Base-by-base conservation (phyloP, 306 rosid genomes). In the Boehmeria nivea region DNA sequence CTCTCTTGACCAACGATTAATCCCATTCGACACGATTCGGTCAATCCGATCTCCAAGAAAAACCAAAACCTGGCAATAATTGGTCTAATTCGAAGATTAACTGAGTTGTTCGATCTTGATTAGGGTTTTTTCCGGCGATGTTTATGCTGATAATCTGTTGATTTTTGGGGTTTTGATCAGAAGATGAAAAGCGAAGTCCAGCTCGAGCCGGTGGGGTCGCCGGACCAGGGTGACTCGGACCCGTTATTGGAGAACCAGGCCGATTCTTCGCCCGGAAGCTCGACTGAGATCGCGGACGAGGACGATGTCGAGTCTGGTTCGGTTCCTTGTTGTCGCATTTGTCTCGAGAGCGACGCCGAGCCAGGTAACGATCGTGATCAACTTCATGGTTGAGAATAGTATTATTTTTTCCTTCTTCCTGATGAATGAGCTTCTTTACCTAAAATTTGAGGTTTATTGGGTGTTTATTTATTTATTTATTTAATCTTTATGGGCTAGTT, bases 281-380 rank as follows among this genome's bases (percentile, higher is more conserved):
- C 95, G 2, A 66, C 23, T 68, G 99, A 93, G 72, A 87, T 93
- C 56, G 77, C 46, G 59, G 67, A 77, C 72, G 89, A 84, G 27
- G 97, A 40, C 45, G 19, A 87, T 65, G 14, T 83, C 16, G 99
- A 93, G 81, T 78, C 79, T 60, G 95, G 96, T 12, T 71, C 69
- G 7, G 43, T 87, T 44, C 84, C 99, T 20, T 81, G 88, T 33
- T 93, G 99, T 71, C 85, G 99, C 76, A 93, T 93, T 81, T 93
- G 99, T 61, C 83, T 93, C 11, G 99, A 93, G 53, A 85, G 83
- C 64, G 99, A 93, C 56, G 80, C 83, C 3, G 96, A 93, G 37
- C 84, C 89, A 65, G 99, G 99, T 55, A 6, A n/a, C n/a, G n/a
- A n/a, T n/a, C n/a, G n/a, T n/a, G n/a, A n/a, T n/a, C n/a, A n/a